Base-by-base conservation (phyloP, 1,139 yeast species). In the Saccharomyces pastorianus region DNA sequence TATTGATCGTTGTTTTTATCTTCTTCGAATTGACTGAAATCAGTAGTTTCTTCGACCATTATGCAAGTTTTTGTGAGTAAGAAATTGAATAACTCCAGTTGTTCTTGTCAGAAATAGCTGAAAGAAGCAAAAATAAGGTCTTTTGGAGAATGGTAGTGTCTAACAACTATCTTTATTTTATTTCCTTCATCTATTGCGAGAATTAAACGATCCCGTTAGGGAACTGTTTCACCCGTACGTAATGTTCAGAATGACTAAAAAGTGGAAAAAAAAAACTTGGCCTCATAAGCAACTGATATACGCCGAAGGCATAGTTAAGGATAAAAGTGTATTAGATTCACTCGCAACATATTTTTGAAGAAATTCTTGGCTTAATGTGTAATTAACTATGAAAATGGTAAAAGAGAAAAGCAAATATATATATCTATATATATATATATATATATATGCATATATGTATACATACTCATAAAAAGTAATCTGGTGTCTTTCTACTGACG, bases 401-500 rank as follows among this genome's bases (percentile, higher is more conserved):
- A 29, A 44, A 38, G 42, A 46, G 29, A 41, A 32, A 48, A 25
- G 34, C 14, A 44, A 25, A 13, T 14, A 27, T 17, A 17, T n/a
- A 51, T 38, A 7, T 28, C 44, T 27, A 48, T 28, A 28, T 27
- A 26, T 27, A 31, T n/a, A 14, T 27, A 48, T 28, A 28, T 27
- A 26, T 27, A 31, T n/a, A 14, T 25, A 47, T 47, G 31, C 25
- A 20, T 20, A 20, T 20, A 20, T 20, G 27, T 34, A 34, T 46
- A 44, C 34, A 25, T 29, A 44, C 17, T 62, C 71, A 89, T 73
- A 89, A 81, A 79, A 90, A 90, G 73, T 90, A 90, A 71, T 90
- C 97, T 11, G 97, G 97, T 11, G 96, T 90, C 71, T 90, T 86
- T 73, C 97, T 83, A 47, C 96, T 88, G 31, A 90, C 96, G 6